Base-by-base conservation (phyloP, 2,329 filamentous ascomycete species). In the Penicillium oxalicum region DNA sequence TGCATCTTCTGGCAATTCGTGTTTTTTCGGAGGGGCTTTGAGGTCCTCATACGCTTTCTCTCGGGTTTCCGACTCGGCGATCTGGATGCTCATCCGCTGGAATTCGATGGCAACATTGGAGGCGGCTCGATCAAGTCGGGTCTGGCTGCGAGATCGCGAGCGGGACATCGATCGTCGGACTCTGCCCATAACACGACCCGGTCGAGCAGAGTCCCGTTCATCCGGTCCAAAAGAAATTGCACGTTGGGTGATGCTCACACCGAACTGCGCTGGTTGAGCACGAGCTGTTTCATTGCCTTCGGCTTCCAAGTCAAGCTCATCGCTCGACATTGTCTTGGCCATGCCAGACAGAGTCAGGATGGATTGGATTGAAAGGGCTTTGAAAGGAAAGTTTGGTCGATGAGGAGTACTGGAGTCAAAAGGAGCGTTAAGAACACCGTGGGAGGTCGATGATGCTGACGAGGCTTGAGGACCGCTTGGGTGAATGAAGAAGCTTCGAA, bases 91-190 rank as follows among this genome's bases (percentile, higher is more conserved):
- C 42, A 44, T 44, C 7, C 42, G 42, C 3, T 33, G 42, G 24
- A 44, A 44, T 13, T 44, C 42, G 13, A 44, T 44, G 4, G 42
- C 29, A n/a, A 44, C 7, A 33, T 18, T 44, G 9, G 42, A 44
- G 4, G 13, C 32, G 8, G 42, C 35, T 4, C 24, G 42, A 36
- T 29, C 32, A 18, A 33, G 26, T 9, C 24, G 42, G 36, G 42
- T 33, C 13, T 28, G 42, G 32, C 42, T 44, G 32, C 42, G 42
- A 36, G 42, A 44, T 27, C 42, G 42, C 29, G 42, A 44, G 42
- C 32, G 42, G 4, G 42, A 44, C 29, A 44, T 44, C 1, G 42
- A 44, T 27, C 33, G 29, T 2, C 42, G 42, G n/a, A 35, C 11
- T 33, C 35, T 36, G 42, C 13, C 27, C 18, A 11, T 9, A 1